Percentiles rank a stretch among this genome's conserved stretches.
These are phyloP conservation scores for Pichia sp. DNA, from an alignment of 1,139 yeast genomes.

Conservation along the genomic window DNA sequence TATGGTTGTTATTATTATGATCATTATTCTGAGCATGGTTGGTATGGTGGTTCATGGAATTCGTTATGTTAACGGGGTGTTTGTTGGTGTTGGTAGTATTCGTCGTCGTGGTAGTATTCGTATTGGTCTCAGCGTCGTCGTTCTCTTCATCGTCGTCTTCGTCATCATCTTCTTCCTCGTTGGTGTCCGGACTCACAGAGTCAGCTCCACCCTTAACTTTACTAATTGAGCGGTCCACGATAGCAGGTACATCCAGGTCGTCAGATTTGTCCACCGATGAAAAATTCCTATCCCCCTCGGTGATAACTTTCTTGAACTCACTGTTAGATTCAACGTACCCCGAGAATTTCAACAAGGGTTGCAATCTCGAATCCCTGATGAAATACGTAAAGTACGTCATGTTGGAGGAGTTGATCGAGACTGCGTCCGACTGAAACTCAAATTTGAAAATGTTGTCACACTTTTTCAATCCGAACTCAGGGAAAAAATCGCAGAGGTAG, in stretches of 20 bases:
- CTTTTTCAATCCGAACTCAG: conserved; percentile 50
- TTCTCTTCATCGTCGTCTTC: conserved; percentile 14
- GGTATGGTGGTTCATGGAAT: not conserved
- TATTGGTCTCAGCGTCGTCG: not conserved
- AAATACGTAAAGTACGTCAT: conserved; percentile 23
- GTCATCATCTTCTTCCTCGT: conserved; percentile 1
- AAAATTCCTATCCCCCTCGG: not conserved
- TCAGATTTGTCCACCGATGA: not conserved
- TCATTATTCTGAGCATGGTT: not conserved
- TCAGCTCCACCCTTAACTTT: not conserved
- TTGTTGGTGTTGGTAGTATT: not conserved
- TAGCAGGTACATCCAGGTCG: conserved; percentile 1
- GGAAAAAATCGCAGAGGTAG: conserved; percentile 44
- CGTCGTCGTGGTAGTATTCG: conserved; percentile 1
- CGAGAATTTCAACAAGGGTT: conserved; percentile 18
- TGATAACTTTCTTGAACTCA: not conserved
- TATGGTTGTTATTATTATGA: not conserved
- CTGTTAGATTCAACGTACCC: conserved; percentile 12
- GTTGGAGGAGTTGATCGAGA: conserved; percentile 18
- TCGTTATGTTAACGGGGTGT: not conserved
- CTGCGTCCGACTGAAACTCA: conserved; percentile 22
- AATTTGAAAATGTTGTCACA: conserved; percentile 44
- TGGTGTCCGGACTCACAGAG: not conserved
- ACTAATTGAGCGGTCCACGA: not conserved
- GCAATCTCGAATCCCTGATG: conserved; percentile 26